Evolutionary conservation across 495 filamentous ascomycete species (phyloP).

Genomic region (Endocarpon pusillum): DNA sequence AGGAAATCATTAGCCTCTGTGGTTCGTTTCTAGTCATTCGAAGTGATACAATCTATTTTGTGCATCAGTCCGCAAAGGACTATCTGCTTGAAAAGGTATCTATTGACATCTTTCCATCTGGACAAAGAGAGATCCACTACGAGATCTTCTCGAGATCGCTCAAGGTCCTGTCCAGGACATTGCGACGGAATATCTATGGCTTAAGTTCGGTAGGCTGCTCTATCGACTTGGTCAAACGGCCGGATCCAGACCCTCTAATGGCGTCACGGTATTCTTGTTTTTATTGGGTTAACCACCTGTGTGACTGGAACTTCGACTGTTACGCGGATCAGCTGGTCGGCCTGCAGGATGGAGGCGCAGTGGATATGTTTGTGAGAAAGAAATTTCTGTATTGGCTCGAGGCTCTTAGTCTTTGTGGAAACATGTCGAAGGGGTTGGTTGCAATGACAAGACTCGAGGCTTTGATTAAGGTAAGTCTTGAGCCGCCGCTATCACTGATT

Average conservation of each 20-base stretch:
- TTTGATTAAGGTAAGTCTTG: constrained; percentile 7
- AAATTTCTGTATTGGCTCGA: constrained; percentile 23
- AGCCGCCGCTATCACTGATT: too few relatives aligned
- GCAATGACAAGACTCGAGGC: constrained; percentile 5
- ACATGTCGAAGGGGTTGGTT: constrained; percentile 11
- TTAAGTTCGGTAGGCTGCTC: constrained; percentile 14
- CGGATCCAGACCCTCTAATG: constrained; percentile 13
- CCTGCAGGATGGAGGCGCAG: constrained; percentile 4
- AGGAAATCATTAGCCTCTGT: constrained; percentile 7
- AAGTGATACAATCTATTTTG: constrained; percentile 15
- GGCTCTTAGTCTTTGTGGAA: constrained; percentile 15
- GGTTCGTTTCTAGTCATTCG: constrained; percentile 12
- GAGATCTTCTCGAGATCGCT: constrained; percentile 17
- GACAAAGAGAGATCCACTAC: constrained; percentile 10
- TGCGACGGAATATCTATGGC: constrained; percentile 23
- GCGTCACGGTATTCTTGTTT: constrained; percentile 16
- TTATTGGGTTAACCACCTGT: constrained; percentile 17
- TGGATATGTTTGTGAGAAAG: constrained; percentile 11
- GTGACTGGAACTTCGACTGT: too few relatives aligned
- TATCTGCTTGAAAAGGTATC: constrained; percentile 9
- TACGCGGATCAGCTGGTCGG: too few relatives aligned
- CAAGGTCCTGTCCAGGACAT: constrained; percentile 13
- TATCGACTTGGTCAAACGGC: constrained; percentile 6
- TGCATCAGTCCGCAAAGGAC: constrained; percentile 29
- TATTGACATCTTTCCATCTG: constrained; percentile 8